A percentile compares a stretch with the other conserved stretches of the same genome.
Evolutionary conservation across 2,329 filamentous ascomycete genomes (phyloP).

Genomic region (Alternaria brassicicola): DNA sequence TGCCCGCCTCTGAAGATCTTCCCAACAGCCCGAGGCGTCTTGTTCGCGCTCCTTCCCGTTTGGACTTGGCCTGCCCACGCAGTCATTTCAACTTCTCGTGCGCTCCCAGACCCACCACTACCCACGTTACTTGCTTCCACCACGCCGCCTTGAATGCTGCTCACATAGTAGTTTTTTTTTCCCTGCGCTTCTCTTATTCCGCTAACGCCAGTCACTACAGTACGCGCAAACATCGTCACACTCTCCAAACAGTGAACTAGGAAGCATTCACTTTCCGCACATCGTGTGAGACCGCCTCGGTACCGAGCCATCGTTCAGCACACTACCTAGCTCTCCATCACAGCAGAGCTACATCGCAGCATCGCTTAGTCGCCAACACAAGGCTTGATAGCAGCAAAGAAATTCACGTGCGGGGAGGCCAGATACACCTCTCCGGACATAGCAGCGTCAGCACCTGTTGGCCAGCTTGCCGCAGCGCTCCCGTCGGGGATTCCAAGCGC

Average conservation of each 20-base stretch:
- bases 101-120: conserved; percentile 1
- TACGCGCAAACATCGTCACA: conserved; percentile 8
- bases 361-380: conserved; percentile 11
- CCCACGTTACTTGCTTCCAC: conserved; percentile 4
- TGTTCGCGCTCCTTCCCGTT: conserved; percentile 3
- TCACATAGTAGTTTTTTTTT: neutral
- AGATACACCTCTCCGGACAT: conserved; percentile 51
- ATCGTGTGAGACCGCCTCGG: conserved; percentile 9
- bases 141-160: conserved; percentile 1
- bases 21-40: conserved; percentile 2
- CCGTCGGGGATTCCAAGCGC: conserved; percentile 39
- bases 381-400: conserved; percentile 28
- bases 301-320: conserved; percentile 9
- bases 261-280: conserved; percentile 12
- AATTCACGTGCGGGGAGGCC: conserved; percentile 50
- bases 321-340: conserved; percentile 9
- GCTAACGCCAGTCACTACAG: conserved; percentile 27
- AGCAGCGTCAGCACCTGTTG: conserved; percentile 38
- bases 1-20: conserved; percentile 2
- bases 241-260: conserved; percentile 14
- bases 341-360: conserved; percentile 9
- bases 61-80: conserved; percentile 1
- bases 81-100: conserved; percentile 6
- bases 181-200: neutral
- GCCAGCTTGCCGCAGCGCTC: conserved; percentile 38